A percentile compares a stretch with the other conserved stretches of the same genome.
Conservation (phyloP, 352 stramenopile genomes). For the Globisporangium irregulare region DNA sequence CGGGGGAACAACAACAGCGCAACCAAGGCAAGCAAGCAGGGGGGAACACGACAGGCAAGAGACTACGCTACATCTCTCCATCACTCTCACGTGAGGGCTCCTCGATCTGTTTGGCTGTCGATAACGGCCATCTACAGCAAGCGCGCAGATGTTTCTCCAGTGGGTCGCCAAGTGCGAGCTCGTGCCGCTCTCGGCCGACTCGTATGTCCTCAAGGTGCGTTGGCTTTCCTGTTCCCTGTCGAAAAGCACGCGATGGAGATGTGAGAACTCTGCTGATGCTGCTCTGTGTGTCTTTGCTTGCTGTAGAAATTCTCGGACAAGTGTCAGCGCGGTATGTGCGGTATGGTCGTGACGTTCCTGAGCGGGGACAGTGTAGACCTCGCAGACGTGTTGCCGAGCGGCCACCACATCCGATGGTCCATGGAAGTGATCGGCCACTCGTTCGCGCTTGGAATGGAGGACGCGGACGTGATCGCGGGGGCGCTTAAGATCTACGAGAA, state of each 20-base stretch:
- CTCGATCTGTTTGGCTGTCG: neutral
- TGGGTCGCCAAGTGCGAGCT: conserved; percentile 89
- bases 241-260: too few species aligned
- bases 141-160: conserved; percentile 69
- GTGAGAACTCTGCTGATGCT: neutral
- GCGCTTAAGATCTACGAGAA: conserved; percentile 78
- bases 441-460: conserved; percentile 83
- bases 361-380: conserved; percentile 51
- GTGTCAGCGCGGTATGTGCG: conserved; percentile 82
- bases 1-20: neutral
- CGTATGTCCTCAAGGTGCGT: conserved; percentile 76
- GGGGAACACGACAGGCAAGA: neutral
- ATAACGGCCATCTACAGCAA: neutral
- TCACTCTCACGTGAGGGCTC: neutral
- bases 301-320: conserved; percentile 85
- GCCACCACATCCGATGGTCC: conserved; percentile 77
- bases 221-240: neutral
- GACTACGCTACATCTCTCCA: neutral
- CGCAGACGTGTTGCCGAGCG: conserved; percentile 53
- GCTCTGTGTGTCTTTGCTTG: neutral
- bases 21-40: neutral
- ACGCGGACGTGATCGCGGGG: conserved; percentile 77
- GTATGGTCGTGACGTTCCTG: conserved; percentile 74
- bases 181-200: conserved; percentile 57
- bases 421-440: conserved; percentile 86